A percentile compares a stretch with the other conserved stretches of the same genome.
phyloP scores from a whole-genome alignment of 306 rosid species.

The Quercus alba region DNA sequence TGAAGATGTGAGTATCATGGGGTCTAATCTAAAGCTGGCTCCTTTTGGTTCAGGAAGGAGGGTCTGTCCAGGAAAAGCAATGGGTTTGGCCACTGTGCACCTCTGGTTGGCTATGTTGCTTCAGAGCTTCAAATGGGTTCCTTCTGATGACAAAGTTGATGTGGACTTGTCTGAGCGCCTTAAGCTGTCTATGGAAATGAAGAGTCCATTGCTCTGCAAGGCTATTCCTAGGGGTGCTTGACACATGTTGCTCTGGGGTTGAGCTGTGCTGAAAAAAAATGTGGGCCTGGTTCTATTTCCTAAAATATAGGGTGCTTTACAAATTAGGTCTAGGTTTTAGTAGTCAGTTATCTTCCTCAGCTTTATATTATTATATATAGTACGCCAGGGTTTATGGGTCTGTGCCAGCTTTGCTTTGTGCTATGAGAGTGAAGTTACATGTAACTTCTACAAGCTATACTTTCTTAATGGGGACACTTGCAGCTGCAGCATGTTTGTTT shows the following conservation, averaged over 20 bases:
- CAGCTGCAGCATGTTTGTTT: no score
- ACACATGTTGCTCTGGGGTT: no score
- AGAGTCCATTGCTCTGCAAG: conserved; percentile 32
- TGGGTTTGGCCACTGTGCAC: conserved; percentile 37
- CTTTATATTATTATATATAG: no score
- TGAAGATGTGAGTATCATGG: conserved; percentile 25
- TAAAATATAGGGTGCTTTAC: no score
- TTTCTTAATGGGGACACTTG: no score
- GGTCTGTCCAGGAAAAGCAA: conserved; percentile 42
- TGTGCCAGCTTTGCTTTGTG: no score
- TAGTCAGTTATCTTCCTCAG: no score
- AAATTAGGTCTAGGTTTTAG: no score
- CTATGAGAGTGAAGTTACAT: no score
- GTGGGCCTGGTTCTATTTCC: not conserved
- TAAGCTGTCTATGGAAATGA: conserved; percentile 47
- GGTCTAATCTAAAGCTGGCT: conserved; percentile 37
- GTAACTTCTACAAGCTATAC: no score
- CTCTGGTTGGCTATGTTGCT: conserved; percentile 41
- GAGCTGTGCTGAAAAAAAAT: not conserved
- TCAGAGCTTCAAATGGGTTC: conserved; percentile 31
- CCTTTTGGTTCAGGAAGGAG: conserved; percentile 50
- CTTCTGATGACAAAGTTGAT: not conserved
- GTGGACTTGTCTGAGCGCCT: conserved; percentile 32
- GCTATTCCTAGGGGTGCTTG: conserved; percentile 29
- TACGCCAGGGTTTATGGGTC: no score